Evolutionary conservation across 352 stramenopile species (phyloP).

Genomic region (Globisporangium cylindrosporum): DNA sequence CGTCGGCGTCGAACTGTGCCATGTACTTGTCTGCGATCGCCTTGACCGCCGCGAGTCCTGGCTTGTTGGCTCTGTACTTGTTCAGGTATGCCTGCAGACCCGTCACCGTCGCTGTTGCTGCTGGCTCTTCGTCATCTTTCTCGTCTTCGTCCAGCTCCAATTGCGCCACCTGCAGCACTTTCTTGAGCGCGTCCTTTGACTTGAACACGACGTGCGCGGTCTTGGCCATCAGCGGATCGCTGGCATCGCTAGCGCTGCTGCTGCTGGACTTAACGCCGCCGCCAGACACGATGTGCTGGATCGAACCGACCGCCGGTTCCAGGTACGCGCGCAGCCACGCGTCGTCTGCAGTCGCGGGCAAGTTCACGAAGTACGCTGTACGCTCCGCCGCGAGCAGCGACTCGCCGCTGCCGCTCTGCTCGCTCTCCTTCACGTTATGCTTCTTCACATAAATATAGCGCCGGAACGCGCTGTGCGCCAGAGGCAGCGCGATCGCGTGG

Average conservation of each 20-base stretch:
- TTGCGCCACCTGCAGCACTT: constrained; percentile 42
- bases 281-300: constrained; percentile 56
- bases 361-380: constrained; percentile 76
- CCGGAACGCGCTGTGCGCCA: constrained; percentile 53
- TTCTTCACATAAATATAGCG: constrained; percentile 81
- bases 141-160: constrained; percentile 31
- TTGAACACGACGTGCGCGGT: constrained; percentile 80
- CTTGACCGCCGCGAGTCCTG: constrained; percentile 61
- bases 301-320: constrained; percentile 35
- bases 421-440: constrained; percentile 47
- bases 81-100: constrained; percentile 39
- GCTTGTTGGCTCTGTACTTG: constrained; percentile 68
- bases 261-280: constrained; percentile 9
- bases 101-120: not conserved
- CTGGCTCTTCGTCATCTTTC: not conserved
- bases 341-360: constrained; percentile 43
- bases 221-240: constrained; percentile 28
- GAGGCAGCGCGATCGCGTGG: constrained; percentile 68
- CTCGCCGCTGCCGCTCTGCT: constrained; percentile 26
- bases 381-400: constrained; percentile 52
- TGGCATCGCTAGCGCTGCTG: constrained; percentile 10
- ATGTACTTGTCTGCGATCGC: constrained; percentile 73
- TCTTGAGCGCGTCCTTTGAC: constrained; percentile 45
- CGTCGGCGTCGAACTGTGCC: constrained; percentile 65
- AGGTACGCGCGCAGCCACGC: constrained; percentile 58